Evolutionary conservation across 768 basidiomycete genomes (phyloP).

Genomic region (Rhodotorula kratochvilovae): DNA sequence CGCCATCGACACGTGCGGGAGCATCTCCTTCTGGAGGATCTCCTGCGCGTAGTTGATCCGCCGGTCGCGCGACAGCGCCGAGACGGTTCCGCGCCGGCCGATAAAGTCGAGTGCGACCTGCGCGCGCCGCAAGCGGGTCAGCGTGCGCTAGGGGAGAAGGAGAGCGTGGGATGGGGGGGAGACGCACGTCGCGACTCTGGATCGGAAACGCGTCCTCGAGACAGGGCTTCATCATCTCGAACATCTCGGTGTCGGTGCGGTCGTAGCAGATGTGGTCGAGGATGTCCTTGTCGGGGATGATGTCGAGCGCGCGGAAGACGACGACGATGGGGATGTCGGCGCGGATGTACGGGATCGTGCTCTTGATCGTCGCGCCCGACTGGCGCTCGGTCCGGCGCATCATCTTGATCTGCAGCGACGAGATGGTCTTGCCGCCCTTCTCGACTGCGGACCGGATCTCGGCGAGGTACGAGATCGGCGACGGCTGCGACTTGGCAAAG

Average conservation of each 20-base stretch:
- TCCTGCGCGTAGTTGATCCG: conserved; percentile 95
- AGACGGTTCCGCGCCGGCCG: conserved; percentile 93
- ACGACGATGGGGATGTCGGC: conserved; percentile 98
- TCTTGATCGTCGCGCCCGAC: conserved; percentile 77
- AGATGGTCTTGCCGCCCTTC: conserved; percentile 95
- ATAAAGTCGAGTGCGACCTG: conserved; percentile 88
- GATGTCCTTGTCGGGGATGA: conserved; percentile 95
- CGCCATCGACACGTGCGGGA: conserved; percentile 92
- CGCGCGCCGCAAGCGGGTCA: background rate
- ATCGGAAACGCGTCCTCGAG: conserved; percentile 98
- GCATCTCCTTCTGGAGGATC: conserved; percentile 96
- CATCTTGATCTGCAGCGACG: conserved; percentile 96
- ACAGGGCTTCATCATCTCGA: conserved; percentile 97
- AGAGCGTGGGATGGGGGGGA: background rate
- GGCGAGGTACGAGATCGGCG: conserved; percentile 89
- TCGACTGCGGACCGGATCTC: conserved; percentile 97
- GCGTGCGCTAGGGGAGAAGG: background rate
- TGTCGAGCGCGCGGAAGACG: conserved; percentile 93
- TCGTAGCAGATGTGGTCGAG: conserved; percentile 96
- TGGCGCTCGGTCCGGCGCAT: conserved; percentile 51
- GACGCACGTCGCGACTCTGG: conserved; percentile 80
- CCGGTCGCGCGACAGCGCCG: conserved; percentile 81
- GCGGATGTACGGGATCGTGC: conserved; percentile 95
- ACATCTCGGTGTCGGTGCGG: conserved; percentile 88
- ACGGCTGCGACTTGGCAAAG: conserved; percentile 94